Conservation (phyloP, 352 stramenopile genomes). For the Phytophthora citricola region DNA sequence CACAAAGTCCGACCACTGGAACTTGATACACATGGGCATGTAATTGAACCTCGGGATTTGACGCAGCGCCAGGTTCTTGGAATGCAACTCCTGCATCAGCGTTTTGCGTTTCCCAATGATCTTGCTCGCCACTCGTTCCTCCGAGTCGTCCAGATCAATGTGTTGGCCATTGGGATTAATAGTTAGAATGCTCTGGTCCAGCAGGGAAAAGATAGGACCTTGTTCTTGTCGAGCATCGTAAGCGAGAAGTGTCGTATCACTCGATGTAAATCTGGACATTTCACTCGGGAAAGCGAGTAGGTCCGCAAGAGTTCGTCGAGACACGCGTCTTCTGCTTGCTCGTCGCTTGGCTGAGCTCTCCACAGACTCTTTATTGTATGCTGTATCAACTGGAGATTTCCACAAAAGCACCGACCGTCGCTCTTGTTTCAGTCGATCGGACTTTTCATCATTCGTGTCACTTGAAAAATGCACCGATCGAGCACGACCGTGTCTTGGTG, state of each 20-base stretch:
- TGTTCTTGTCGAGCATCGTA: slow-evolving; percentile 70
- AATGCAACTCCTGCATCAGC: slow-evolving; percentile 65
- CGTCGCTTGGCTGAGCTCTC: slow-evolving; percentile 38
- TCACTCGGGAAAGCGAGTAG: slow-evolving; percentile 33
- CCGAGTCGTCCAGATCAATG: slow-evolving; percentile 58
- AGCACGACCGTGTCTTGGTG: slow-evolving; percentile 8
- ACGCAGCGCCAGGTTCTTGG: slow-evolving; percentile 64
- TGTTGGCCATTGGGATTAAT: slow-evolving; percentile 57
- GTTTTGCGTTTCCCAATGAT: slow-evolving; percentile 68
- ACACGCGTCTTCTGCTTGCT: slow-evolving; percentile 37
- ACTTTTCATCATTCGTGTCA: slow-evolving; percentile 3
- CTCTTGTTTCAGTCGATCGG: slow-evolving; percentile 4
- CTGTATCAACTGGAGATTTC: slow-evolving; percentile 21
- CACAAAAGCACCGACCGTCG: slow-evolving; percentile 32
- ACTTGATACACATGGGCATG: slow-evolving; percentile 63
- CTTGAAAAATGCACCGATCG: slow-evolving; percentile 23
- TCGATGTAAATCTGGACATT: slow-evolving; percentile 28
- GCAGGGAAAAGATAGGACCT: slow-evolving; percentile 49
- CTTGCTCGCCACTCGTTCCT: slow-evolving; percentile 38
- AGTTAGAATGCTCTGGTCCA: slow-evolving; percentile 61
- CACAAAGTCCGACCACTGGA: slow-evolving; percentile 81
- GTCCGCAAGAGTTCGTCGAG: slow-evolving; percentile 31
- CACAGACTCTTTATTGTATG: slow-evolving; percentile 28
- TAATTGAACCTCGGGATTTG: slow-evolving; percentile 78
- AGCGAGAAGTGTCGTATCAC: slow-evolving; percentile 53